A percentile compares a stretch with the other conserved stretches of the same genome.
Evolutionary conservation across 345 rosid genomes (phyloP).

Genomic region (Heritiera littoralis): DNA sequence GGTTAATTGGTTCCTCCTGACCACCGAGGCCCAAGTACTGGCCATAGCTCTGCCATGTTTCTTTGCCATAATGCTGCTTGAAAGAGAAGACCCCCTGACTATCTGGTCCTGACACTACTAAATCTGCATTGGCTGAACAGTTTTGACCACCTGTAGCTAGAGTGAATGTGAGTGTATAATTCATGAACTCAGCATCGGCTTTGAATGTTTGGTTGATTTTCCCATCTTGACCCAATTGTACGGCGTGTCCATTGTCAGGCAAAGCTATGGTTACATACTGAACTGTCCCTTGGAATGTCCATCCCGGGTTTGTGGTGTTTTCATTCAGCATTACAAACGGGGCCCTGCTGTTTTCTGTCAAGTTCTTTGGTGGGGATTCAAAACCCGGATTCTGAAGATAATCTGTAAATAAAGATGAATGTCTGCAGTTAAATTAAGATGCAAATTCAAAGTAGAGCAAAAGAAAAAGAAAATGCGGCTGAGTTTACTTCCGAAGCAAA

Average conservation of each 20-base stretch:
- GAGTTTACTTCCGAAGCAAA: slow-evolving; percentile 42
- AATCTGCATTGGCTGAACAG: slow-evolving; percentile 39
- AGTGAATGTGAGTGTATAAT: slow-evolving; percentile 49
- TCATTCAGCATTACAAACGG: slow-evolving; percentile 35
- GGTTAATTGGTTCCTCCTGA: slow-evolving; percentile 40
- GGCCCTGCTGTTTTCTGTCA: slow-evolving; percentile 24
- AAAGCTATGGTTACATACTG: slow-evolving; percentile 36
- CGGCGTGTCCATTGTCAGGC: slow-evolving; percentile 48
- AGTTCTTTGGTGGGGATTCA: slow-evolving; percentile 47
- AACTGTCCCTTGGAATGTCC: slow-evolving; percentile 53
- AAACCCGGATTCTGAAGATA: slow-evolving; percentile 58
- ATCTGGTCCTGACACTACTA: slow-evolving; percentile 50
- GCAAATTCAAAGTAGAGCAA: neutral
- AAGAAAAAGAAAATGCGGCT: neutral
- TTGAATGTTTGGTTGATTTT: slow-evolving; percentile 56
- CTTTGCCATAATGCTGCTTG: slow-evolving; percentile 39
- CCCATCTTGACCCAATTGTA: slow-evolving; percentile 57
- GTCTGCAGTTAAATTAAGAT: neutral
- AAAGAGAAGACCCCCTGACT: slow-evolving; percentile 38
- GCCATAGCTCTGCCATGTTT: slow-evolving; percentile 49
- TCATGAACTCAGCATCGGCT: slow-evolving; percentile 33
- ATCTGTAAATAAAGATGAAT: slow-evolving; percentile 35
- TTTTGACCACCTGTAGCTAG: slow-evolving; percentile 39
- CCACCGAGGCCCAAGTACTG: slow-evolving; percentile 52
- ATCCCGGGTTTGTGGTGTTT: slow-evolving; percentile 57